A percentile compares a stretch with the other conserved stretches of the same genome.
phyloP scores from a whole-genome alignment of 257 asterid species.

The Rubia yunnanensis region DNA sequence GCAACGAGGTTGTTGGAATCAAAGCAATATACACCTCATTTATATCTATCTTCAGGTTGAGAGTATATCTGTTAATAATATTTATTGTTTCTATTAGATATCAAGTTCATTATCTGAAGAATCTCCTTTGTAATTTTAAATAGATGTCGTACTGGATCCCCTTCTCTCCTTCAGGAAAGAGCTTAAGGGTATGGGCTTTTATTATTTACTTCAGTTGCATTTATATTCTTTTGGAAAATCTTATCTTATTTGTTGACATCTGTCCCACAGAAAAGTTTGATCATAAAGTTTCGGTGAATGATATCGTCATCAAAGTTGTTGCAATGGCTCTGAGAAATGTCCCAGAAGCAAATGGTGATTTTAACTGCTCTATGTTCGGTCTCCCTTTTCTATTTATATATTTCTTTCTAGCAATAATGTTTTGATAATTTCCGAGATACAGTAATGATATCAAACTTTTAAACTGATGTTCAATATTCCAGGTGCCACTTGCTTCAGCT shows the following conservation, averaged over 20 bases:
- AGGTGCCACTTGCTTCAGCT: not conserved
- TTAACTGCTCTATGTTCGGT: conserved; percentile 12
- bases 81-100: conserved; percentile 16
- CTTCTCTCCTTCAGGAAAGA: conserved; percentile 91
- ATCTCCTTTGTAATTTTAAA: conserved; percentile 22
- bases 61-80: conserved; percentile 6
- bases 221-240: conserved; percentile 12
- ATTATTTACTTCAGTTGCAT: conserved; percentile 8
- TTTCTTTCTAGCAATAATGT: not conserved
- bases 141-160: conserved; percentile 93
- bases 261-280: conserved; percentile 63
- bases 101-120: conserved; percentile 16
- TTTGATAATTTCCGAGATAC: not conserved
- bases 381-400: not conserved
- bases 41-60: conserved; percentile 86
- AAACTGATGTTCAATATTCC: not conserved
- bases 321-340: conserved; percentile 81
- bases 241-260: conserved; percentile 18
- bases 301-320: conserved; percentile 85
- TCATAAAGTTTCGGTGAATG: conserved; percentile 91
- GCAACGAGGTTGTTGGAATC: conserved; percentile 95
- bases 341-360: conserved; percentile 92
- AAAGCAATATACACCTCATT: conserved; percentile 87
- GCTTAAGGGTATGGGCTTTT: conserved; percentile 63
- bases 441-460: not conserved